A percentile compares a stretch with the other conserved stretches of the same genome.
These are phyloP conservation scores for Lactifluus volemus DNA, from an alignment of 768 basidiomycete species.

Conservation along the genomic window DNA sequence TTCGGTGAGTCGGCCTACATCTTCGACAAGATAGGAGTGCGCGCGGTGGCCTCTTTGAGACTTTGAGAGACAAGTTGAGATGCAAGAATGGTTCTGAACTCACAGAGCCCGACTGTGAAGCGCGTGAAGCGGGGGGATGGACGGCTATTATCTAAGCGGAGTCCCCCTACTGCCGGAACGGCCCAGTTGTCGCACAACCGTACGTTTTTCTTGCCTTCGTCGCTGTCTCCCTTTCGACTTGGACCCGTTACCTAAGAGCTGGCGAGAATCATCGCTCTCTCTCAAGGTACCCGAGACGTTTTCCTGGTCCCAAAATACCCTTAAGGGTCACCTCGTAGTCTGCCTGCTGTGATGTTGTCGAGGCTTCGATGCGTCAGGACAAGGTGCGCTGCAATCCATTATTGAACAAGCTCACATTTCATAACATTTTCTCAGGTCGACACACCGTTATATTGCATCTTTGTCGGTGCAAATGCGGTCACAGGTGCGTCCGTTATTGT, in stretches of 20 bases:
- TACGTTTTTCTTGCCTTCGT: too few relatives aligned
- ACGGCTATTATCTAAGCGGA: too few relatives aligned
- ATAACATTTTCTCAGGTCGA: background rate
- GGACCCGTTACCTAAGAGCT: background rate
- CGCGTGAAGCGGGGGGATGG: too few relatives aligned
- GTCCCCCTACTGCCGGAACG: too few relatives aligned
- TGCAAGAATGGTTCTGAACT: background rate
- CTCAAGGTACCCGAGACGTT: background rate
- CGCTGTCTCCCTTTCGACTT: background rate
- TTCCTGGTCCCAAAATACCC: background rate
- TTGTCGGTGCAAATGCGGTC: background rate
- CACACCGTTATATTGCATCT: background rate
- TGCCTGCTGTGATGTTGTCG: slow-evolving; percentile 5
- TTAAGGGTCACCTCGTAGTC: background rate
- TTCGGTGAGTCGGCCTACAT: slow-evolving; percentile 42
- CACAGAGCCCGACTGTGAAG: background rate
- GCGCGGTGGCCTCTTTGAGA: slow-evolving; percentile 27
- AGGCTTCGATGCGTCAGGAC: slow-evolving; percentile 8
- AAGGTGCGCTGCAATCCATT: background rate
- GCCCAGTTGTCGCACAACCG: too few relatives aligned
- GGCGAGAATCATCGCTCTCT: background rate
- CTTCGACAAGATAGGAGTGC: slow-evolving; percentile 25
- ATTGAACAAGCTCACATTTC: background rate
- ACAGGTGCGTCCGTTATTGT: background rate
- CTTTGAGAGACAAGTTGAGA: background rate